Percentiles rank a stretch among this genome's conserved stretches.
phyloP scores from a whole-genome alignment of 169 alveolate species.

The Plasmodium vivax region DNA sequence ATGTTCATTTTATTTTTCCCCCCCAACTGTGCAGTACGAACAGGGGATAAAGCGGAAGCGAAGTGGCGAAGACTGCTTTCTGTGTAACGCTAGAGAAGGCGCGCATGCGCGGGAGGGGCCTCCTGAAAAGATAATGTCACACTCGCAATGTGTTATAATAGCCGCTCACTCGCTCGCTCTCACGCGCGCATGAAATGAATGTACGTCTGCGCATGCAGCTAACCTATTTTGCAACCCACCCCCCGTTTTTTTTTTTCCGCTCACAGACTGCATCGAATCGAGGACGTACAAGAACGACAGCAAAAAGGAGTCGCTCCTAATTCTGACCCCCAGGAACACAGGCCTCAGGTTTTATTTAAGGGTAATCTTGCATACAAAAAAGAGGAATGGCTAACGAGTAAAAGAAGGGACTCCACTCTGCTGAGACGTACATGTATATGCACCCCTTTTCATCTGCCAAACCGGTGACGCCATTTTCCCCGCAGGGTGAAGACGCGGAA shows the following conservation, averaged over 20 bases:
- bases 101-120: neutral
- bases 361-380: neutral
- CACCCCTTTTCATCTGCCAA: neutral
- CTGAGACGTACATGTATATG: neutral
- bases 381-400: neutral
- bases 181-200: neutral
- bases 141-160: neutral
- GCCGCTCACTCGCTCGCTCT: no score
- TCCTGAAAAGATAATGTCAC: neutral
- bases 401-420: neutral
- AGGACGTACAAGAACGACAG: constrained; percentile 7
- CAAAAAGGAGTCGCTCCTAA: constrained; percentile 12
- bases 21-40: constrained; percentile 8
- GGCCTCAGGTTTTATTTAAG: constrained; percentile 26
- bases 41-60: constrained; percentile 18
- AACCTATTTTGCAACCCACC: neutral
- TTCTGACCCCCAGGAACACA: constrained; percentile 34
- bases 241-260: neutral
- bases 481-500: constrained; percentile 45
- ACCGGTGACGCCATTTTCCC: neutral
- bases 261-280: constrained; percentile 35
- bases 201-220: neutral
- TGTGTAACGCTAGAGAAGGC: constrained; percentile 3
- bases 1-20: neutral
- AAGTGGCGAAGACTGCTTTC: constrained; percentile 25